Conservation (phyloP, 768 basidiomycete species). For the Tricholoma sp. region DNA sequence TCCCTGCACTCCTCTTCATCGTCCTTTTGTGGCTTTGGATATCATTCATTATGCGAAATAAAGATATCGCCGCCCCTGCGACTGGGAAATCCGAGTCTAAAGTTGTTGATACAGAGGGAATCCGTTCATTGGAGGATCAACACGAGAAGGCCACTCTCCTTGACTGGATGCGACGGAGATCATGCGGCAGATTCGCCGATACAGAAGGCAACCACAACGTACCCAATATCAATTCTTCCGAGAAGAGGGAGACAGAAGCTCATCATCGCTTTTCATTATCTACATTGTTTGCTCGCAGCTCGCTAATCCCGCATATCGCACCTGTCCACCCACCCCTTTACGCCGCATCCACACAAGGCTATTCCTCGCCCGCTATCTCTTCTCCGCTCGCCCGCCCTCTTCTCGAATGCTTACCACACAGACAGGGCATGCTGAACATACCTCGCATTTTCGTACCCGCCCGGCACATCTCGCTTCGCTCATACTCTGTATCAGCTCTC, state of each 20-base stretch:
- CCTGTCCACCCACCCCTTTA: conserved; percentile 6
- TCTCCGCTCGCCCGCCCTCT: conserved; percentile 2
- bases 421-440: neutral
- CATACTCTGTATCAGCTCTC: neutral
- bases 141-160: conserved; percentile 14
- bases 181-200: conserved; percentile 21
- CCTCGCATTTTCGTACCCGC: neutral
- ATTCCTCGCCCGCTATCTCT: neutral
- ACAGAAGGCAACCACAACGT: conserved; percentile 6
- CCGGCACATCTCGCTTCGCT: conserved; percentile 3
- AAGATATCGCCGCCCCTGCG: neutral
- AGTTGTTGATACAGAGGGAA: conserved; percentile 10
- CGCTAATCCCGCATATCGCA: conserved; percentile 10
- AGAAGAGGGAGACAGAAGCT: neutral
- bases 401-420: neutral
- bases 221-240: neutral
- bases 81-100: neutral
- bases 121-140: conserved; percentile 5
- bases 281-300: conserved; percentile 12
- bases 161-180: conserved; percentile 23
- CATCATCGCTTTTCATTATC: neutral
- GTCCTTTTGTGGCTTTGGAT: conserved; percentile 21
- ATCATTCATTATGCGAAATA: conserved; percentile 14
- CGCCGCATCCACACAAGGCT: neutral
- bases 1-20: conserved; percentile 18